Evolutionary conservation across 2,329 filamentous ascomycete species (phyloP).

Genomic region (Neurospora crassa): DNA sequence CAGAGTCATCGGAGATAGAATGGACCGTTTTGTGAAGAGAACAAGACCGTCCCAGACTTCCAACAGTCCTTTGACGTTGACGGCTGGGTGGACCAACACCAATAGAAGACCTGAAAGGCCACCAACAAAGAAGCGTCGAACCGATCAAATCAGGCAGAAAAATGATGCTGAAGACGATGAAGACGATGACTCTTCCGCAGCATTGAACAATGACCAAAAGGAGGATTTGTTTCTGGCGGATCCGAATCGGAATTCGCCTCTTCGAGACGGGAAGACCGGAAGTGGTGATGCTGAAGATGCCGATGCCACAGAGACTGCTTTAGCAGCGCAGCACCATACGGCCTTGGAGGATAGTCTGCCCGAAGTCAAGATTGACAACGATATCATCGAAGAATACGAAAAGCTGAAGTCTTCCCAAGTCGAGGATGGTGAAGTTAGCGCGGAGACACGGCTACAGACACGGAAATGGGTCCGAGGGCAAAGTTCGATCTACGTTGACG

Average conservation of each 20-base stretch:
- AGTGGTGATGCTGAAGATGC: constrained; percentile 10
- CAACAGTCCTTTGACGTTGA: constrained; percentile 9
- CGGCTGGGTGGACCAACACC: constrained; percentile 11
- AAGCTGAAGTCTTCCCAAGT: constrained; percentile 48
- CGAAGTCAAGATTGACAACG: constrained; percentile 52
- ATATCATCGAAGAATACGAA: constrained; percentile 75
- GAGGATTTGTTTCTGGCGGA: background rate
- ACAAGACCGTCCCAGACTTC: constrained; percentile 5
- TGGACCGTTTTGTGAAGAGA: constrained; percentile 22
- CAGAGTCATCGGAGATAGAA: constrained; percentile 2
- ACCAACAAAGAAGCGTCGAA: constrained; percentile 27
- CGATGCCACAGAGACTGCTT: background rate
- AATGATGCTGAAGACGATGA: constrained; percentile 24
- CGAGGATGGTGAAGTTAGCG: constrained; percentile 30
- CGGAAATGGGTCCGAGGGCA: constrained; percentile 62
- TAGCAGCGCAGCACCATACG: constrained; percentile 31
- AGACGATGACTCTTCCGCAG: constrained; percentile 9
- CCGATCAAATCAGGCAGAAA: constrained; percentile 20
- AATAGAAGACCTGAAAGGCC: constrained; percentile 15
- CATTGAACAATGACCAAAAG: background rate
- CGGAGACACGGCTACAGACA: constrained; percentile 38
- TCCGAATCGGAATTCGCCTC: background rate
- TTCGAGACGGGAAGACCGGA: background rate
- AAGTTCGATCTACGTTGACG: constrained; percentile 93
- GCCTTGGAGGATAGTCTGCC: constrained; percentile 66